These are phyloP conservation scores for Phycomyces nitens DNA, from an alignment of 192 early-diverging fungal species.

Conservation along the genomic window DNA sequence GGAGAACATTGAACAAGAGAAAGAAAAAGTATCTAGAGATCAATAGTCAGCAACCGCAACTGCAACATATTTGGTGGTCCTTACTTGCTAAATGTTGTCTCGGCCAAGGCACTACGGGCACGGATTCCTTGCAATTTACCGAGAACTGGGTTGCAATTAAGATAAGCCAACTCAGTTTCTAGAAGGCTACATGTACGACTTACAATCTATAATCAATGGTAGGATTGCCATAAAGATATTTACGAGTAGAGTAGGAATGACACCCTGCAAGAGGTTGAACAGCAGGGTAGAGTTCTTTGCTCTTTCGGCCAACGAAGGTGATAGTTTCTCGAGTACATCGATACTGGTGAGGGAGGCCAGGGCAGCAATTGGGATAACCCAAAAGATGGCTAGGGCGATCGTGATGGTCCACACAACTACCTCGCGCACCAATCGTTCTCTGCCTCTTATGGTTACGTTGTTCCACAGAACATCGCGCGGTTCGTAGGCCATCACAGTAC, in stretches of 20 bases:
- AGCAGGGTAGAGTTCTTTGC: constrained; percentile 42
- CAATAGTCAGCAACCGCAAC: not conserved
- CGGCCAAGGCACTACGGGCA: constrained; percentile 29
- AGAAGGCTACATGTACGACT: no score
- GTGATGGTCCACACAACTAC: constrained; percentile 51
- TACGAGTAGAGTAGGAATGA: constrained; percentile 64
- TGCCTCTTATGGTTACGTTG: constrained; percentile 52
- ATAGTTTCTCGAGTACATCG: constrained; percentile 46
- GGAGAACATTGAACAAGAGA: constrained; percentile 67
- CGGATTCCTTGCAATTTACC: constrained; percentile 30
- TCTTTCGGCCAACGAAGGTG: constrained; percentile 47
- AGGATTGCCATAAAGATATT: constrained; percentile 62
- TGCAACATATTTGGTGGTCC: not conserved
- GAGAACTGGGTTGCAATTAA: no score
- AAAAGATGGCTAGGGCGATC: constrained; percentile 63
- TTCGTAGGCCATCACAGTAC: constrained; percentile 59
- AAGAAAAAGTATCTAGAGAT: constrained; percentile 69
- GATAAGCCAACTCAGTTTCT: no score
- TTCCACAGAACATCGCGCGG: constrained; percentile 72
- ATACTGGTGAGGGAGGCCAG: constrained; percentile 65
- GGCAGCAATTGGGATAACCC: constrained; percentile 62
- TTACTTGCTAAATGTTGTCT: constrained; percentile 36
- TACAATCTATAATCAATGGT: constrained; percentile 61
- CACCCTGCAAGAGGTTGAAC: constrained; percentile 57
- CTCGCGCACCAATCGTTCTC: constrained; percentile 47